Evolutionary conservation across 2,329 filamentous ascomycete genomes (phyloP).

Genomic region (Beauveria rudraprayagi): DNA sequence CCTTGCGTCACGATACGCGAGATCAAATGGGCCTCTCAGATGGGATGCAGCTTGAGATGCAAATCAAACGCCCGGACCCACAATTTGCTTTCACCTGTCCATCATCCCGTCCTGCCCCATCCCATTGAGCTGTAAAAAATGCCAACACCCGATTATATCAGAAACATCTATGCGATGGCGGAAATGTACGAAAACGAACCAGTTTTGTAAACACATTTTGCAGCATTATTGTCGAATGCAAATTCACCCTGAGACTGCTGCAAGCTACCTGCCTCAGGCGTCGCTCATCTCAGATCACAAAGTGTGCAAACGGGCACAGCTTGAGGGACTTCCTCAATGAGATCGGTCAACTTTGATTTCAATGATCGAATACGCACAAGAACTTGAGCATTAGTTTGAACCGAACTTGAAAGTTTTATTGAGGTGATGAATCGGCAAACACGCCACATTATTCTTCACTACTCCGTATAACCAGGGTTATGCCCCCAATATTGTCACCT

Average conservation of each 20-base stretch:
- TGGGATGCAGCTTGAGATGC: not conserved
- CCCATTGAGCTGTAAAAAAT: no score
- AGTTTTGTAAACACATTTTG: no score
- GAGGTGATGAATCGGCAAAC: constrained; percentile 29
- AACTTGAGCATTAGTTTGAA: constrained; percentile 29
- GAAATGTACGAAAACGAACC: no score
- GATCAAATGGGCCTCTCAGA: not conserved
- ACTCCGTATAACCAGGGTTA: constrained; percentile 28
- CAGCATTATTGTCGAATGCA: no score
- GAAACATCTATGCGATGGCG: no score
- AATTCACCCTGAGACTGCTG: no score
- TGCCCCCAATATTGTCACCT: not conserved
- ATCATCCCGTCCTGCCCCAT: no score
- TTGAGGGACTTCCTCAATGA: constrained; percentile 27
- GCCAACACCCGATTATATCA: no score
- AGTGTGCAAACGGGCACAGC: constrained; percentile 16
- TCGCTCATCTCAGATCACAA: no score
- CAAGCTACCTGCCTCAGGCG: no score
- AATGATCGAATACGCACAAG: constrained; percentile 28
- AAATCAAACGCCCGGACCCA: not conserved
- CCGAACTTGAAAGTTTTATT: constrained; percentile 26
- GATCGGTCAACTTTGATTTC: constrained; percentile 29
- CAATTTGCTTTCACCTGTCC: not conserved
- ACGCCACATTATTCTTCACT: constrained; percentile 27
- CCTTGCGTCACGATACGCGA: not conserved